These are phyloP conservation scores for Nemophila menziesii DNA, from an alignment of 257 asterid genomes.

Conservation along the genomic window DNA sequence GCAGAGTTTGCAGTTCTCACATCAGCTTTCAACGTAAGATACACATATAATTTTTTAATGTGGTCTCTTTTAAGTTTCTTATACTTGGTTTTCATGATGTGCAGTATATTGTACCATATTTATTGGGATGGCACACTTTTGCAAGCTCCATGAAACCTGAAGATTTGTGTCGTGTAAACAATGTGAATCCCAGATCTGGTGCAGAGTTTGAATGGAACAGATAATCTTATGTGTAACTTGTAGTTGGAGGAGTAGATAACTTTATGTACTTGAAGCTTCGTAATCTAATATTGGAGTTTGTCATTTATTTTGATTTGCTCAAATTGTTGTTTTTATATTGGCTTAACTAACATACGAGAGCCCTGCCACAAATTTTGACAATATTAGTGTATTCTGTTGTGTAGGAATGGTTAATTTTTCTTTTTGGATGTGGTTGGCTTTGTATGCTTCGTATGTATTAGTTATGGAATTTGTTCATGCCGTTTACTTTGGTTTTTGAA, in stretches of 20 bases:
- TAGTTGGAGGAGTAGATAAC: conserved; percentile 6
- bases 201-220: conserved; percentile 78
- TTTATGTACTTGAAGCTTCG: not conserved
- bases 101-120: conserved; percentile 82
- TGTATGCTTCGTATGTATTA: not conserved
- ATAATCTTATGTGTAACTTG: conserved; percentile 19
- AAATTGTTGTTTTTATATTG: not conserved
- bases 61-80: conserved; percentile 3
- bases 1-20: conserved; percentile 80
- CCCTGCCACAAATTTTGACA: too few species aligned
- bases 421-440: not conserved
- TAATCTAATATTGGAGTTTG: not conserved
- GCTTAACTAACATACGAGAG: not conserved
- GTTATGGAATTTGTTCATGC: too few species aligned
- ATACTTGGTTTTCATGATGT: conserved; percentile 10
- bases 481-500: too few species aligned
- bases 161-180: conserved; percentile 40
- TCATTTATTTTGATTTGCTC: too few species aligned
- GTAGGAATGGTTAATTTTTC: not conserved
- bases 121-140: conserved; percentile 84
- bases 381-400: too few species aligned
- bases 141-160: conserved; percentile 63
- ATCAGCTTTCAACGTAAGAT: conserved; percentile 76
- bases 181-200: conserved; percentile 42
- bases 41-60: not conserved